Evolutionary conservation across 768 basidiomycete species (phyloP), one percentile per base, ranked within the genome.

Genomic region (Boletus speciosus): DNA sequence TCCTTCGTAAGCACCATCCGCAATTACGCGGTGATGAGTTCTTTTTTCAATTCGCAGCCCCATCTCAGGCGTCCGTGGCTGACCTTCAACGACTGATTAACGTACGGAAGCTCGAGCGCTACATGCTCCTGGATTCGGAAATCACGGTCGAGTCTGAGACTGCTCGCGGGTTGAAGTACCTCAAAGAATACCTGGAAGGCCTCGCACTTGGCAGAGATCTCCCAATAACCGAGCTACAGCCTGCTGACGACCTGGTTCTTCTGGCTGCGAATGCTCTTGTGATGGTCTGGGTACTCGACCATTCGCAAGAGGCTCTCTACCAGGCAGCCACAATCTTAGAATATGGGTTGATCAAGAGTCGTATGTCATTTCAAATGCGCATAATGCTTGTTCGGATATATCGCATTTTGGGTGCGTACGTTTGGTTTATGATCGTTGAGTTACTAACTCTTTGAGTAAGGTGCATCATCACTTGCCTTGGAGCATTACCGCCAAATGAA

Each of bases 241-340:
- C 87, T 16, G 88, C 83, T 1, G 94, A 97, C 61, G 94, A 95
- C 63, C 78, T 96, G 32, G 85, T 79, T 25, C 76, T 95, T 27
- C 74, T 97, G 21, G 83, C 88, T 6, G 86, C 79, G 3, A 86
- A 86, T 61, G 79, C 80, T 3, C 77, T 84, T 49, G 78, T 93
- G 42, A 82, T 73, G 64, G 66, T 83, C 21, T 91, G 88, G 86
- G 75, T 69, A 38, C 66, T 83, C 44, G 74, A 79, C 54, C 73
- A 66, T 16, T 80, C 86, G 51, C 77, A 83, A 44, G 71, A 72
- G 27, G 75, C 85, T 61, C 77, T 97, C 21, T 79, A 81, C 62
- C 81, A 78, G 42, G 90, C 90, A 6, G 76, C 76, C 32, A 72
- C 80, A 25, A 62, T 92, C 27, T 73, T 93, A 25, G 91, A 94